Evolutionary conservation across 495 filamentous ascomycete species (phyloP).

Genomic region (Letharia lupina): DNA sequence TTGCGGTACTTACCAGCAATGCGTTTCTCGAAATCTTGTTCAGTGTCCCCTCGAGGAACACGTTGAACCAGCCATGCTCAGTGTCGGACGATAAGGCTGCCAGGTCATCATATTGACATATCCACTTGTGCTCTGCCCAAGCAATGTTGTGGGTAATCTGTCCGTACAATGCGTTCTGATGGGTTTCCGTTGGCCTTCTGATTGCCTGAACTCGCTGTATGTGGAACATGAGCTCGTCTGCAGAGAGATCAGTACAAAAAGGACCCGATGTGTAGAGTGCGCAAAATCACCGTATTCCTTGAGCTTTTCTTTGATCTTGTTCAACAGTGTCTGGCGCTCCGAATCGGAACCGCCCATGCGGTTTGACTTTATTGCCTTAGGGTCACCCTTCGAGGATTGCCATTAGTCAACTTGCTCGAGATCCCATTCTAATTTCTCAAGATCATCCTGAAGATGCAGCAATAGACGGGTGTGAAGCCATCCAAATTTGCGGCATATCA

Average conservation of each 20-base stretch:
- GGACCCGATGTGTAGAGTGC: no score
- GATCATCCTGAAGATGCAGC: conserved; percentile 32
- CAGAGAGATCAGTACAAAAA: no score
- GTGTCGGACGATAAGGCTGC: conserved; percentile 12
- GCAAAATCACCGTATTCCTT: conserved; percentile 51
- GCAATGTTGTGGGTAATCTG: no score
- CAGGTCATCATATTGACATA: conserved; percentile 13
- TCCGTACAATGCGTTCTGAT: not conserved
- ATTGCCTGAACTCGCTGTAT: conserved; percentile 14
- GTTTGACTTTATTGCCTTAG: no score
- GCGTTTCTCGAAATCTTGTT: not conserved
- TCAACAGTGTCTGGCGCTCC: conserved; percentile 41
- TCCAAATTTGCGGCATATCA: conserved; percentile 33
- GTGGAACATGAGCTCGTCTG: conserved; percentile 7
- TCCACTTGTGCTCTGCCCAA: conserved; percentile 2
- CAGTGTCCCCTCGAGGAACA: conserved; percentile 8
- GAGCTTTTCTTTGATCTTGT: conserved; percentile 48
- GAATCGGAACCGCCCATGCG: conserved; percentile 36
- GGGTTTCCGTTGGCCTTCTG: conserved; percentile 8
- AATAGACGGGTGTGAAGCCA: conserved; percentile 31
- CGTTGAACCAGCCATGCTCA: conserved; percentile 19
- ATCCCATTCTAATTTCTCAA: conserved; percentile 27
- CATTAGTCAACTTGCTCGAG: conserved; percentile 25
- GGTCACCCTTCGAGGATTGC: no score
- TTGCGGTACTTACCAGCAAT: conserved; percentile 6